Base-by-base conservation (phyloP, 495 filamentous ascomycete species). In the Zalerion maritima region DNA sequence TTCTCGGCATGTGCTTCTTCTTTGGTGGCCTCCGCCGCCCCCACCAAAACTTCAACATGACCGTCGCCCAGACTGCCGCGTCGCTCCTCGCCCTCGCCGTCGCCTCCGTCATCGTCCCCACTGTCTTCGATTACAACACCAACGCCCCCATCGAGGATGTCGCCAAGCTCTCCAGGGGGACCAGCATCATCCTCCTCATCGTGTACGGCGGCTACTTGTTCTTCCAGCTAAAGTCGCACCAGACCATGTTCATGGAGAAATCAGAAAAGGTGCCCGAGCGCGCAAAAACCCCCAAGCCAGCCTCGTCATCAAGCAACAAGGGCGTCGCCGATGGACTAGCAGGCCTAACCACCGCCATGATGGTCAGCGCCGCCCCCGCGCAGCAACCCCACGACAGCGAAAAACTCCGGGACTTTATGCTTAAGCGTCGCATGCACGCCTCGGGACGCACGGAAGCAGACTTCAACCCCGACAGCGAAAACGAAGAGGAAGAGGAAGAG, bases 1-100 rank as follows among this genome's bases (percentile, higher is more conserved):
- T 94, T 20, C 60, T 94, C 58, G 86, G 86, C 11, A 86, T 89
- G 77, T 85, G 75, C 47, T 94, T 94, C 63, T 83, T 91, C 55
- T 78, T 78, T 28, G 85, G 86, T 18, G 86, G 86, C 17, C 49
- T 89, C 26, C 72, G 77, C 27, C 73, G 86, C 13, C 37, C 68
- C 18, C 78, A 93, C 44, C 86, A 94, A 40, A 74, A 71, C 48
- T 94, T 94, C 67, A 94, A 94, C 56, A 71, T 80, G 2, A 81
- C 78, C 2, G 85, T 94, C n/a, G 86, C 86, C 1, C 83, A 92
- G 47, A 94, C 86, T 0, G 84, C 86, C 1, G 73, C 84, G 16
- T 81, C 73, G 54, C 52, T 94, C 9, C 62, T 94, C 2, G 73
- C 83, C 2, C 57, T 94, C 12, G 76, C 80, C 10, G 78, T 91